Evolutionary conservation across 2,329 filamentous ascomycete species (phyloP).

Genomic region (Aspergillus ochraceus): DNA sequence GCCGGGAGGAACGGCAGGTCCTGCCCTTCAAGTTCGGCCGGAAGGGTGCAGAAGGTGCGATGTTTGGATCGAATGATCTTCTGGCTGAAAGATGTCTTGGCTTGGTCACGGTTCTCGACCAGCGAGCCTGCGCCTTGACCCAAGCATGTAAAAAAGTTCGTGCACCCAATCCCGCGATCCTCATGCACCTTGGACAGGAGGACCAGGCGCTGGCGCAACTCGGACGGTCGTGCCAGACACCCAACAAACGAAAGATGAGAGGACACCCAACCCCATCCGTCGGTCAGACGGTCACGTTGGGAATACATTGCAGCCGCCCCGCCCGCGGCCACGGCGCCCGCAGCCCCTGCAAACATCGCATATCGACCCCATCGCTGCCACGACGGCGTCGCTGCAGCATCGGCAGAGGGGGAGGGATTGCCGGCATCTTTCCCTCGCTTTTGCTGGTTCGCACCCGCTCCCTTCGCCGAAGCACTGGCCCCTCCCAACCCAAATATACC

Average conservation of each 20-base stretch:
- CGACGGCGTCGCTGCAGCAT: constrained; percentile 48
- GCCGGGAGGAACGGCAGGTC: constrained; percentile 21
- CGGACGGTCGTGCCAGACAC: constrained; percentile 79
- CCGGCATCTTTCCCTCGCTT: constrained; percentile 25
- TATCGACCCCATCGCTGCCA: constrained; percentile 85
- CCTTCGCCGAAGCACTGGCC: constrained; percentile 26
- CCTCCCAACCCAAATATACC: constrained; percentile 65
- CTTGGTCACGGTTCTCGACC: constrained; percentile 23
- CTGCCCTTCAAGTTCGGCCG: constrained; percentile 51
- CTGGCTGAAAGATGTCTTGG: constrained; percentile 33
- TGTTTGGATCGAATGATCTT: constrained; percentile 53
- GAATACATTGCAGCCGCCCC: constrained; percentile 83
- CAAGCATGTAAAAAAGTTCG: constrained; percentile 83
- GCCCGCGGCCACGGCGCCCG: constrained; percentile 75
- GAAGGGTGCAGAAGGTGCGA: constrained; percentile 86
- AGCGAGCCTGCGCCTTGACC: constrained; percentile 61
- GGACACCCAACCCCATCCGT: constrained; percentile 77
- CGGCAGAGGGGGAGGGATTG: constrained; percentile 37
- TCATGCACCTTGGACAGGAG: constrained; percentile 64
- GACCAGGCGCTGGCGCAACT: constrained; percentile 73
- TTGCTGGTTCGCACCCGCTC: constrained; percentile 10
- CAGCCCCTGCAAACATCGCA: constrained; percentile 80
- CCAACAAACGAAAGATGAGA: constrained; percentile 94
- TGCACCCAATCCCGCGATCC: constrained; percentile 72
- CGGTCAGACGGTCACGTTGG: constrained; percentile 75